Conservation (phyloP, 192 early-diverging fungal species). For the Coemansia reversa region DNA sequence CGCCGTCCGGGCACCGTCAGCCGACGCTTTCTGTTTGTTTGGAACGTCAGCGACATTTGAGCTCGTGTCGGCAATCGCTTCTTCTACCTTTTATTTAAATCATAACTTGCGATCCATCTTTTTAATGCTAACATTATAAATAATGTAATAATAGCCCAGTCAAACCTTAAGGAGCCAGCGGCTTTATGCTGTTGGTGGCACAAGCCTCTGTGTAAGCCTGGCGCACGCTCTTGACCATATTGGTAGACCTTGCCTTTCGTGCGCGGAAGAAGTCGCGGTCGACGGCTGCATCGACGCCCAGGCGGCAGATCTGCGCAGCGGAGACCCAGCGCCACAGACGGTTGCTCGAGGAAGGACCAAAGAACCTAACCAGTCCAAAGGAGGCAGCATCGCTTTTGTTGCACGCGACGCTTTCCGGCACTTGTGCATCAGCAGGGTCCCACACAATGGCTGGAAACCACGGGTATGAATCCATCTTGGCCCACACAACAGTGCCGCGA, state of each 20-base stretch:
- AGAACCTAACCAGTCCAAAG: slow-evolving; percentile 39
- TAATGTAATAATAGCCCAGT: background rate
- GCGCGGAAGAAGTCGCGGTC: slow-evolving; percentile 31
- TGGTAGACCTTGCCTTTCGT: slow-evolving; percentile 10
- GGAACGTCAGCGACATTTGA: slow-evolving; percentile 48
- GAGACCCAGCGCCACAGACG: slow-evolving; percentile 42
- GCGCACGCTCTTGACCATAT: slow-evolving; percentile 23
- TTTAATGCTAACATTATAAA: background rate
- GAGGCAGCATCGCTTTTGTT: slow-evolving; percentile 2
- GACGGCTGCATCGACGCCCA: slow-evolving; percentile 19
- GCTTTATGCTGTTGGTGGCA: slow-evolving; percentile 8
- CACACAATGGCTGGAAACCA: slow-evolving; percentile 52
- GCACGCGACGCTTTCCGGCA: slow-evolving; percentile 20
- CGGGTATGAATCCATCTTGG: slow-evolving; percentile 40
- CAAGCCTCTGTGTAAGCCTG: slow-evolving; percentile 39
- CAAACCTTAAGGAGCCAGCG: slow-evolving; percentile 11
- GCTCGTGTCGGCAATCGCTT: no score
- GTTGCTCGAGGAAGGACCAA: slow-evolving; percentile 9
- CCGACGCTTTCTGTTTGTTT: slow-evolving; percentile 51
- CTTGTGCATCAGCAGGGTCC: slow-evolving; percentile 7
- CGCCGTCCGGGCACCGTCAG: slow-evolving; percentile 48
- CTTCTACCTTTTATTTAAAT: background rate
- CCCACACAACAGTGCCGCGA: slow-evolving; percentile 46
- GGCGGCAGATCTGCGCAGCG: slow-evolving; percentile 14
- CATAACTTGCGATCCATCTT: no score